phyloP scores from a whole-genome alignment of 176 grass and related monocot genomes.

The Raddia guianensis region DNA sequence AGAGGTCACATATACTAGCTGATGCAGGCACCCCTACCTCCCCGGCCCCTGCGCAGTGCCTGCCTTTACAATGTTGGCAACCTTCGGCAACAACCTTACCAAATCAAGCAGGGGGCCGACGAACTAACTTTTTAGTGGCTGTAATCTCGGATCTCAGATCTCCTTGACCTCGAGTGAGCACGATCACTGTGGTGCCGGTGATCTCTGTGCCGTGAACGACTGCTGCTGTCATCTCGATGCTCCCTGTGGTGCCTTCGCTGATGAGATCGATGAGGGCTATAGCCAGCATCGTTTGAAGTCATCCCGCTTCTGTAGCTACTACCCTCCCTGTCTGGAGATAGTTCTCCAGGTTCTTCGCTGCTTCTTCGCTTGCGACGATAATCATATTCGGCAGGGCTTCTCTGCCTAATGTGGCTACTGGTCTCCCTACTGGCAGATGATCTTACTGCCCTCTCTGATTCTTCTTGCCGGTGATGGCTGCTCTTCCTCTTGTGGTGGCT shows the following conservation, averaged over 20 bases:
- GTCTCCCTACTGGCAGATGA: conserved; percentile 46
- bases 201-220: conserved; percentile 30
- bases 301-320: conserved; percentile 33
- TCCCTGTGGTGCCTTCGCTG: conserved; percentile 39
- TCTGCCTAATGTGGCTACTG: conserved; percentile 38
- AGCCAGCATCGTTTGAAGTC: conserved; percentile 22
- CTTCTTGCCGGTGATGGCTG: conserved; percentile 40
- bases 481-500: conserved; percentile 23
- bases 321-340: conserved; percentile 54
- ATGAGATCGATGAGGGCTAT: conserved; percentile 28
- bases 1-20: no score
- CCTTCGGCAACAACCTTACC: not conserved
- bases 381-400: not conserved
- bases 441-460: conserved; percentile 36
- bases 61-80: no score
- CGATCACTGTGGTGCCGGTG: conserved; percentile 1
- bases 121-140: conserved; percentile 17
- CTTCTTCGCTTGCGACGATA: conserved; percentile 22
- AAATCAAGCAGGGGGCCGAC: not conserved
- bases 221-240: conserved; percentile 32
- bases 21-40: no score
- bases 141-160: conserved; percentile 43
- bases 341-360: conserved; percentile 31
- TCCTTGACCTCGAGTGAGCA: conserved; percentile 19
- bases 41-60: no score